Conservation (phyloP, 2,329 filamentous ascomycete species). For the Diaporthe ampelina region DNA sequence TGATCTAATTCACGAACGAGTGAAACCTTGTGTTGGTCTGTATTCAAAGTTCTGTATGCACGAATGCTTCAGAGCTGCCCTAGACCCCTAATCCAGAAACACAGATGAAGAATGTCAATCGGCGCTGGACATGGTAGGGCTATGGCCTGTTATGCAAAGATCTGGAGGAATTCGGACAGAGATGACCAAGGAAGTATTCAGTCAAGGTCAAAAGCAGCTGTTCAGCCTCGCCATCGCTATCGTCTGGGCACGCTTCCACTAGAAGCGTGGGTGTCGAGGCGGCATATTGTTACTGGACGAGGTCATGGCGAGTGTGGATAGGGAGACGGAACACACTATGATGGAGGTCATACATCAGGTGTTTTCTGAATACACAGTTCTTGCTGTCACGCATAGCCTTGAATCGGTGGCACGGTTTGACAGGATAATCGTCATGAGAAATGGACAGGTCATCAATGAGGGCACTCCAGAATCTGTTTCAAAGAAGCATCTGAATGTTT, state of each 20-base stretch:
- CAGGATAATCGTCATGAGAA: slow-evolving; percentile 25
- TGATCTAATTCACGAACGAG: neutral
- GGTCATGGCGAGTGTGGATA: slow-evolving; percentile 38
- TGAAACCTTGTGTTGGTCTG: neutral
- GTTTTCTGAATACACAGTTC: slow-evolving; percentile 38
- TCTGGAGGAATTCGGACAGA: slow-evolving; percentile 46
- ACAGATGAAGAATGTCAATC: slow-evolving; percentile 44
- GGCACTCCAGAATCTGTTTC: slow-evolving; percentile 1
- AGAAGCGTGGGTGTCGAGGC: neutral
- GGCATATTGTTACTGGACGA: slow-evolving; percentile 41
- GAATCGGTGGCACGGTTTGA: slow-evolving; percentile 36
- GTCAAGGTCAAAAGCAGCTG: slow-evolving; percentile 64
- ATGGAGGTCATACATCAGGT: slow-evolving; percentile 41
- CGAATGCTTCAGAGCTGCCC: slow-evolving; percentile 44
- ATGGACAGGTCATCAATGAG: slow-evolving; percentile 24
- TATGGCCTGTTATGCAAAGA: slow-evolving; percentile 45
- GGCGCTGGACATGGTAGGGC: slow-evolving; percentile 45
- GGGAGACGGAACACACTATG: slow-evolving; percentile 36
- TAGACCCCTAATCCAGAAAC: slow-evolving; percentile 49
- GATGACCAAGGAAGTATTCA: slow-evolving; percentile 59
- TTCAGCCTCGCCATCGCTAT: slow-evolving; percentile 67
- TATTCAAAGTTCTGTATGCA: neutral
- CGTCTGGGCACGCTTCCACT: slow-evolving; percentile 48
- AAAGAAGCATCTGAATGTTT: neutral
- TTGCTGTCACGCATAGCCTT: slow-evolving; percentile 32